Base-by-base conservation (phyloP, 2,329 filamentous ascomycete species). In the Botrytis squamosa region DNA sequence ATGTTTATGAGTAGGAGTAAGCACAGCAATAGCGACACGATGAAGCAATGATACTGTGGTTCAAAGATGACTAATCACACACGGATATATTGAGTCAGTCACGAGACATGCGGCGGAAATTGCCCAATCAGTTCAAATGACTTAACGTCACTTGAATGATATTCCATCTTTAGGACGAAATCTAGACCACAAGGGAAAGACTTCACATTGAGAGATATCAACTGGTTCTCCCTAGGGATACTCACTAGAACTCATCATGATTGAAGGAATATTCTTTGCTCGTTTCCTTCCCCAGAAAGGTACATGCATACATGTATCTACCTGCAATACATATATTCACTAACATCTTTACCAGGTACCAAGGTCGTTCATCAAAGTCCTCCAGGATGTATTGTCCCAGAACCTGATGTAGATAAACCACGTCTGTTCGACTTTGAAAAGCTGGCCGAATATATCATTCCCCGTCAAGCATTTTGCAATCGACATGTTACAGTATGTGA, bases 381-480 rank as follows among this genome's bases (percentile, higher is more conserved):
- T 0, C 86, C 88, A 38, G 89, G 89, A 74, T 90, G 88, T 81
- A 89, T 91, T 76, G 88, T 89, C 10, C 83, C 80, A 75, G 85
- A 75, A 80, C 85, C 74, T 81, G 85, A 49, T 82, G 83, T 79
- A 76, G 82, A 82, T 80, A 88, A 85, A 80, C 85, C 86, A 18
- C 91, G 91, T 4, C 89, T 97, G 76, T 89, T 98, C 80, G 90
- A 94, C 83, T 98, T 97, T 83, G 89, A 93, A 77, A 91, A 93
- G 70, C 88, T 98, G 77, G 93, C 93, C 25, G 92, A 95, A 81
- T 98, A 97, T 85, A 92, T 99, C 80, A 97, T 99, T 80, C 96
- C 96, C 29, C 92, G 93, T 71, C 94, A 97, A 83, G 93, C 95
- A 79, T 96, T 99, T 81, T 97, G 95, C 87, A 97, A 97, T 82